Conservation (phyloP, 2,329 filamentous ascomycete species). For the Rutstroemia sp. region DNA sequence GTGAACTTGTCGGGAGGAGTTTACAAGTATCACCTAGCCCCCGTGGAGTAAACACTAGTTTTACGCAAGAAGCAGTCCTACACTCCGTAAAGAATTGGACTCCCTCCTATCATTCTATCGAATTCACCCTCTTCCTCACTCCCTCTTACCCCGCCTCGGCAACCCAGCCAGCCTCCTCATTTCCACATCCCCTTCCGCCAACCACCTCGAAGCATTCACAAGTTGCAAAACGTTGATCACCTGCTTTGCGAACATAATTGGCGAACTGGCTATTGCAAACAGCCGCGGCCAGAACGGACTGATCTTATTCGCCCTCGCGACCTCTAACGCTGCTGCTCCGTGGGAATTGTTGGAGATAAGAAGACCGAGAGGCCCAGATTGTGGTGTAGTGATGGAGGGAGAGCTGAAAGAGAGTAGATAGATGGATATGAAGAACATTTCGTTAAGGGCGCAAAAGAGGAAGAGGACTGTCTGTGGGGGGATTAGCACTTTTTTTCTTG, state of each 20-base stretch:
- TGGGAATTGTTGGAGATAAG: constrained; percentile 73
- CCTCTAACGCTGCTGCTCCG: constrained; percentile 85
- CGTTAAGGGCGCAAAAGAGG: constrained; percentile 82
- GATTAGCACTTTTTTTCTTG: not conserved
- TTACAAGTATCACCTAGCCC: too few species aligned
- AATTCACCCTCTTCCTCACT: constrained; percentile 7
- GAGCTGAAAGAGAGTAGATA: constrained; percentile 97
- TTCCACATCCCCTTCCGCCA: constrained; percentile 80
- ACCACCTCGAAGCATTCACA: constrained; percentile 83
- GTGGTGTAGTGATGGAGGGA: constrained; percentile 35
- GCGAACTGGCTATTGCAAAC: constrained; percentile 70
- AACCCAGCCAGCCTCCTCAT: constrained; percentile 50
- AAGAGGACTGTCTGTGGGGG: constrained; percentile 73
- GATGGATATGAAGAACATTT: constrained; percentile 95
- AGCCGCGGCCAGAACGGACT: constrained; percentile 72
- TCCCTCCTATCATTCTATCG: too few species aligned
- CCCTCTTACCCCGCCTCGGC: constrained; percentile 37
- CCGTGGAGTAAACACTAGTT: too few species aligned
- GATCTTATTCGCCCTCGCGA: constrained; percentile 91
- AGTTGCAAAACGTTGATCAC: constrained; percentile 91
- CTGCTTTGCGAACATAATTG: constrained; percentile 88
- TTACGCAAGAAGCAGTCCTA: too few species aligned
- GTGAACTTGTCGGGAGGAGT: too few species aligned
- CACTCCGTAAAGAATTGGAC: too few species aligned
- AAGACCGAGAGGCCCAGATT: constrained; percentile 62